phyloP scores from a whole-genome alignment of 371 early-diverging fungal genomes.

The Batrachochytrium dendrobatidis region DNA sequence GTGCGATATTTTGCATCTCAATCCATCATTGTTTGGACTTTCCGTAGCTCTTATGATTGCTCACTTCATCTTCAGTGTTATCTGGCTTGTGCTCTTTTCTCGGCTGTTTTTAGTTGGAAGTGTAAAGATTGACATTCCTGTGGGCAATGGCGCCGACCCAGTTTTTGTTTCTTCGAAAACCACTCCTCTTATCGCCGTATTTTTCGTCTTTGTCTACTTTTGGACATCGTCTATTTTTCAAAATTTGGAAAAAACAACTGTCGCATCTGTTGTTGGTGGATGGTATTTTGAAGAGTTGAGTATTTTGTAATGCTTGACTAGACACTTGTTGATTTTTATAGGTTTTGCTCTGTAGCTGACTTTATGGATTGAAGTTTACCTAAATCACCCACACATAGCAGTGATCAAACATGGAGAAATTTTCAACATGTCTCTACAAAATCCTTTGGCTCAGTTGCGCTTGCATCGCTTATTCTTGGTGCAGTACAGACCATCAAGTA shows the following conservation, averaged over 20 bases:
- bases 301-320: not conserved
- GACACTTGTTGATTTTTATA: not conserved
- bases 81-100: constrained; percentile 63
- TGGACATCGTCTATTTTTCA: constrained; percentile 65
- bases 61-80: constrained; percentile 51
- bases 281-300: constrained; percentile 54
- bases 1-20: constrained; percentile 62
- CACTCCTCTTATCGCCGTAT: constrained; percentile 27
- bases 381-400: constrained; percentile 4
- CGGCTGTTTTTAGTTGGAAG: constrained; percentile 59
- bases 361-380: not conserved
- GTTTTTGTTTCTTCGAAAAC: constrained; percentile 1
- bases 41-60: constrained; percentile 46
- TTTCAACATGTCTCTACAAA: constrained; percentile 45
- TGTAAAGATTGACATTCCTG: constrained; percentile 17
- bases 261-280: constrained; percentile 64
- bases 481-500: constrained; percentile 51
- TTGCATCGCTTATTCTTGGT: constrained; percentile 61
- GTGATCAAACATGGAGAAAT: constrained; percentile 24
- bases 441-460: constrained; percentile 61
- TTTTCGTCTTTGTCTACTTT: constrained; percentile 61
- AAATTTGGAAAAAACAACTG: constrained; percentile 59
- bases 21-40: constrained; percentile 58
- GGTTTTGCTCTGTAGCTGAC: not conserved
- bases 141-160: not conserved